These are phyloP conservation scores for Zymoseptoria pseudotritici DNA, from an alignment of 2,329 filamentous ascomycete genomes.

Conservation along the genomic window DNA sequence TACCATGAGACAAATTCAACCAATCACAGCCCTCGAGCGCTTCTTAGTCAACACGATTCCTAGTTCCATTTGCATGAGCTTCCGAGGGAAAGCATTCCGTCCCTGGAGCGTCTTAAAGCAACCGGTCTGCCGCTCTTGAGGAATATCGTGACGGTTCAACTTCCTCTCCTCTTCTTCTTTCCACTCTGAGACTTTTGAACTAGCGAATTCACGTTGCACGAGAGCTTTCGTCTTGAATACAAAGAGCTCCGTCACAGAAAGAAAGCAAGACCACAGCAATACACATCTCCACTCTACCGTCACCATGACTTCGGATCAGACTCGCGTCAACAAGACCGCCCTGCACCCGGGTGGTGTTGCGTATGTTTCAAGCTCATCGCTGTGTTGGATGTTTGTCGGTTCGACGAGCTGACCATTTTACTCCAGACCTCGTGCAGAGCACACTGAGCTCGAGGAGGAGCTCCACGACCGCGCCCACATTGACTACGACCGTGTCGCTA, in stretches of 20 bases:
- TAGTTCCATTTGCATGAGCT: not conserved
- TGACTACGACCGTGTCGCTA: constrained; percentile 96
- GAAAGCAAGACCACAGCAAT: constrained; percentile 50
- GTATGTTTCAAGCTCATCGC: constrained; percentile 51
- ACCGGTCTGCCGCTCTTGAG: not conserved
- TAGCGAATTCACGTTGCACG: not conserved
- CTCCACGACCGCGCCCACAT: constrained; percentile 97
- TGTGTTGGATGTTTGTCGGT: not conserved
- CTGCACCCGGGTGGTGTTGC: constrained; percentile 85
- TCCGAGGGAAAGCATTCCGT: not conserved
- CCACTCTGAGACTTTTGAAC: not conserved
- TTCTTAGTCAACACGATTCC: not conserved
- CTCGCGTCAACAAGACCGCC: constrained; percentile 76
- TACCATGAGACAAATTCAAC: not conserved
- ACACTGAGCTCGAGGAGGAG: constrained; percentile 96
- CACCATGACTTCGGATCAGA: constrained; percentile 40
- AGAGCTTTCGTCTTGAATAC: not conserved
- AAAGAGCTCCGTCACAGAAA: not conserved
- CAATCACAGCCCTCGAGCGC: not conserved
- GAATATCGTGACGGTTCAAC: not conserved
- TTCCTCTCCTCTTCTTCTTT: not conserved
- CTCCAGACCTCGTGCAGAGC: constrained; percentile 67
- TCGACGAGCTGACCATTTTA: constrained; percentile 1
- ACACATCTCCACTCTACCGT: constrained; percentile 45
- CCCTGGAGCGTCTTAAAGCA: not conserved